Percentiles rank a stretch among this genome's conserved stretches.
Conservation (phyloP, 2,329 filamentous ascomycete species). For the Bretziella fagacearum region DNA sequence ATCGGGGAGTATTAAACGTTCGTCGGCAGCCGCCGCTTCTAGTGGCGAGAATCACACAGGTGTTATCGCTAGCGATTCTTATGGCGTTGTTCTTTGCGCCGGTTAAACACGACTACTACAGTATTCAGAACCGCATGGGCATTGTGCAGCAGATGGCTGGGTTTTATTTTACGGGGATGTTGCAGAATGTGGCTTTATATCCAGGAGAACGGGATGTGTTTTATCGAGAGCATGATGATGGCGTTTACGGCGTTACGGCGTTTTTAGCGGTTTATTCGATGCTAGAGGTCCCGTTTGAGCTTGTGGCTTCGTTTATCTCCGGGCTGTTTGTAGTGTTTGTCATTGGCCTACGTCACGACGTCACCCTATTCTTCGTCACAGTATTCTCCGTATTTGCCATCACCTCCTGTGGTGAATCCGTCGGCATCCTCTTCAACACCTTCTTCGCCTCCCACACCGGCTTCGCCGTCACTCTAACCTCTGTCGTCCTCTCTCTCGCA, state of each 20-base stretch:
- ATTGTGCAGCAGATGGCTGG: constrained; percentile 57
- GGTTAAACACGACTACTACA: constrained; percentile 48
- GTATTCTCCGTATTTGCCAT: constrained; percentile 56
- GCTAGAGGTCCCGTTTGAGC: constrained; percentile 56
- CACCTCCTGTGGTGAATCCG: constrained; percentile 55
- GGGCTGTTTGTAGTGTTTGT: constrained; percentile 46
- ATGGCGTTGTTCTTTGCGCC: constrained; percentile 56
- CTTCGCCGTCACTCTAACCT: constrained; percentile 59
- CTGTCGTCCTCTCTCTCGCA: constrained; percentile 50
- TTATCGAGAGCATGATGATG: constrained; percentile 59
- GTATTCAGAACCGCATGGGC: constrained; percentile 56
- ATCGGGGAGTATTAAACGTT: constrained; percentile 51
- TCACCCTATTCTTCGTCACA: constrained; percentile 47
- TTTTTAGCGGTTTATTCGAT: constrained; percentile 55
- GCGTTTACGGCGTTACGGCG: constrained; percentile 51
- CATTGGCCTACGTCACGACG: constrained; percentile 45
- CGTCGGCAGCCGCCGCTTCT: constrained; percentile 47
- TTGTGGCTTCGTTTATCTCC: constrained; percentile 47
- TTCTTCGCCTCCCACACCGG: constrained; percentile 51
- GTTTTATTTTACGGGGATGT: constrained; percentile 60
- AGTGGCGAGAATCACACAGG: constrained; percentile 49
- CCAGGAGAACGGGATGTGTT: constrained; percentile 58
- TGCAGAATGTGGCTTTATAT: constrained; percentile 63
- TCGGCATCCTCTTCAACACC: constrained; percentile 69
- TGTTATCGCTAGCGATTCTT: constrained; percentile 44